phyloP scores from a whole-genome alignment of 352 stramenopile genomes.

The Pythium periplocum region DNA sequence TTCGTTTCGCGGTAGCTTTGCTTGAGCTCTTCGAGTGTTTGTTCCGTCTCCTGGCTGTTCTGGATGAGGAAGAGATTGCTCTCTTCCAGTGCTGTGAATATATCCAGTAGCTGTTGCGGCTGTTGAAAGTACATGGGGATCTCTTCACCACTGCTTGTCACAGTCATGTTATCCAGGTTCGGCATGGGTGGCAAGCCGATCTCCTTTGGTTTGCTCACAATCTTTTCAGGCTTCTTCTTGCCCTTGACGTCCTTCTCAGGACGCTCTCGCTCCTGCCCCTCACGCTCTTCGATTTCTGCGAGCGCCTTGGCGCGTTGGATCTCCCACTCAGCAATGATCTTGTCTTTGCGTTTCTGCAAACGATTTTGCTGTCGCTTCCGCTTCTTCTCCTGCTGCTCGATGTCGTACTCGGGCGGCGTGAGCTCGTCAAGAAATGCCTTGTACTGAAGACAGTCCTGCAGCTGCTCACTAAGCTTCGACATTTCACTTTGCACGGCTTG shows the following conservation, averaged over 20 bases:
- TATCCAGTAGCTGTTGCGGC: constrained; percentile 90
- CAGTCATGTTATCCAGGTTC: constrained; percentile 54
- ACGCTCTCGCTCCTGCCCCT: constrained; percentile 47
- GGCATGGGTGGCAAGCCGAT: constrained; percentile 52
- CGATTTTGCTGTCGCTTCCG: constrained; percentile 50
- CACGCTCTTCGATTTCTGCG: constrained; percentile 66
- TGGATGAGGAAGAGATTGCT: constrained; percentile 96
- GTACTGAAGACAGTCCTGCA: constrained; percentile 93
- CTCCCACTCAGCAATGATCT: constrained; percentile 67
- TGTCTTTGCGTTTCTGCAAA: constrained; percentile 66
- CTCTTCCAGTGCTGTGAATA: constrained; percentile 92
- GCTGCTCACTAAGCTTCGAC: constrained; percentile 90
- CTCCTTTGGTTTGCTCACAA: constrained; percentile 27
- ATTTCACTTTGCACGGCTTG: constrained; percentile 93
- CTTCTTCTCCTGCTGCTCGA: constrained; percentile 78
- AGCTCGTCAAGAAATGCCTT: constrained; percentile 92
- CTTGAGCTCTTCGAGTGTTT: constrained; percentile 93
- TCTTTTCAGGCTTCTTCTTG: constrained; percentile 56
- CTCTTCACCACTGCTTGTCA: constrained; percentile 86
- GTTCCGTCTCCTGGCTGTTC: constrained; percentile 94
- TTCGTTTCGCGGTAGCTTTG: constrained; percentile 89
- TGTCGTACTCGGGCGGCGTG: constrained; percentile 81
- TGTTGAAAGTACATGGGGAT: constrained; percentile 95
- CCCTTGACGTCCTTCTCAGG: constrained; percentile 47
- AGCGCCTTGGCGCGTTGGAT: constrained; percentile 39